Conservation (phyloP, 768 basidiomycete genomes). For the Tulasnella calospora region DNA sequence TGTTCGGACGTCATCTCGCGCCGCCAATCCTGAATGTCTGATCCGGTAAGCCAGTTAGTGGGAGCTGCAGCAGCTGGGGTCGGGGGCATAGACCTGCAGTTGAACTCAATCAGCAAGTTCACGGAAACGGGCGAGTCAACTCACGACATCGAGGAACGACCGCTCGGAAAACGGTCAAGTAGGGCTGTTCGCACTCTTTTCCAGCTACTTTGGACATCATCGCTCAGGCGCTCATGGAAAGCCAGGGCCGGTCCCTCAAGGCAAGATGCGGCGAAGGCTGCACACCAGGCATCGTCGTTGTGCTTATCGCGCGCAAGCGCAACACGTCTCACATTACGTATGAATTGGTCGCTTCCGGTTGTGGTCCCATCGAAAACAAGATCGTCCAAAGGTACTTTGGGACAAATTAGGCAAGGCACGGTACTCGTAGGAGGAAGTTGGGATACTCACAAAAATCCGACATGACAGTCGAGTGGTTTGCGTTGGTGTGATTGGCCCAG, state of each 20-base stretch:
- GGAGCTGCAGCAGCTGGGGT: neutral
- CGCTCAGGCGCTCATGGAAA: neutral
- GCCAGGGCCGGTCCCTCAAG: neutral
- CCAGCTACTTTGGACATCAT: neutral
- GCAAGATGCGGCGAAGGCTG: neutral
- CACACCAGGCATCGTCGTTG: neutral
- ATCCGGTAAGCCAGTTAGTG: neutral
- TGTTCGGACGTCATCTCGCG: neutral
- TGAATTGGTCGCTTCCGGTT: neutral
- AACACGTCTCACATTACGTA: neutral
- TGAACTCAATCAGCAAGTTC: neutral
- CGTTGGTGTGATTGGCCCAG: neutral
- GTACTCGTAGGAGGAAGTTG: neutral
- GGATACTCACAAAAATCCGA: neutral
- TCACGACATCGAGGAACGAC: neutral
- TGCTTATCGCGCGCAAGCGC: neutral
- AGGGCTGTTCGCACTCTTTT: neutral
- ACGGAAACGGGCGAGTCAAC: neutral
- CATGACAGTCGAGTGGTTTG: neutral
- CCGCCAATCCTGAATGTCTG: neutral
- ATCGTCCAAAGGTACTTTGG: neutral
- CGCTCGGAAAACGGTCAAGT: neutral
- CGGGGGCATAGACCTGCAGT: neutral
- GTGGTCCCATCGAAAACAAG: neutral
- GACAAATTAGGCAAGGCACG: neutral